Evolutionary conservation across 2,329 filamentous ascomycete species (phyloP), one percentile per base, ranked within the genome.

Genomic region (Microsporum ferrugineum): DNA sequence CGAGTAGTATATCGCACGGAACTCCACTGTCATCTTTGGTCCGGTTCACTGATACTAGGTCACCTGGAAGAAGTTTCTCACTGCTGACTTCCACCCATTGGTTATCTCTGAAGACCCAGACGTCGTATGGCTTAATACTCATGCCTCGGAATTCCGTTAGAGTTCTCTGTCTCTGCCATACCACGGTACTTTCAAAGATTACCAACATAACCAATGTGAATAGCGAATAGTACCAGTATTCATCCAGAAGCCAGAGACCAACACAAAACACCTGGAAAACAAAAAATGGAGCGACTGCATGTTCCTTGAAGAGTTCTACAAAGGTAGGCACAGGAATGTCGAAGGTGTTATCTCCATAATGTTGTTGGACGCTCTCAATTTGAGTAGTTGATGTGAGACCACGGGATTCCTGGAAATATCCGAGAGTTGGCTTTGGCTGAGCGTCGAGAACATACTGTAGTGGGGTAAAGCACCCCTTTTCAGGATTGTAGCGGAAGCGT

Each of bases 151-250:
- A 99, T 76, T 99, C 94, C 71, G 84, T 95, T 66, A 99, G 77
- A 1, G 95, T 99, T 67, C 92, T 84, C 82, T 99, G 94, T 63
- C 94, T 86, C 78, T 99, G 94, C 95, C 94, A 99, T 14, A 99
- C 95, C 41, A 99, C 95, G 1, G 94, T 99, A 74, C 91, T 96
- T 79, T 99, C 94, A 68, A 99, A 99, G 62, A 85, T 87, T 67
- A 99, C 90, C 61, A 99, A 84, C 95, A 99, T 99, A 78, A 97
- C 91, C 27, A 99, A 85, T 0, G 95, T 99, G 76, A 99, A 99
- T 23, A 99, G 84, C 64, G 94, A 97, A 78, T 99, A 99, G 80
- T 99, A 99, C 94, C 95, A 99, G 78, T 97, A 99, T 77, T 99
- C 95, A 71, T 99, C 94, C 71, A 99, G 79, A 86, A 97, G 89